Base-by-base conservation (phyloP, 106 monocot genomes). In the Dactylorhiza incarnata region DNA sequence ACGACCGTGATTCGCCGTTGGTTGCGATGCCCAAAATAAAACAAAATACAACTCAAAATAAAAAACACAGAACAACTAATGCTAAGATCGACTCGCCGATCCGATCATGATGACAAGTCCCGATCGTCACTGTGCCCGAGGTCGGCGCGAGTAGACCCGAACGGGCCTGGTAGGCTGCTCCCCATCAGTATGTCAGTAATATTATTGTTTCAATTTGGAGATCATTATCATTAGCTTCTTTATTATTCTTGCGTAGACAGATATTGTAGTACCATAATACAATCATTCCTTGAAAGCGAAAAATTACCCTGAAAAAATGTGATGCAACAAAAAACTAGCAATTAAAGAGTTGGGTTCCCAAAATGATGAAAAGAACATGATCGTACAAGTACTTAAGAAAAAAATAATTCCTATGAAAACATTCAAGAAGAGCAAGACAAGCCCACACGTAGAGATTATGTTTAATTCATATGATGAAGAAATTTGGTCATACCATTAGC, bases 401-500 rank as follows among this genome's bases (percentile, higher is more conserved):
- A 52, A 52, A 52, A 6, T 0, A 52, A 52, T 11, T 14, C 9
- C 12, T 52, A 14, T 11, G 51, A 52, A 11, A 11, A 52, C 14
- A 61, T n/a, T 15, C 7, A 61, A 20, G 19, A 17, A 62, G 66
- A 66, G 66, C 66, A 37, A 66, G 66, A 66, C 29, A 66, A 14
- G 2, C 26, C 12, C 3, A 3, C 66, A 1, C 24, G 24, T 26
- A 66, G 29, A 66, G n/a, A 37, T 37, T 20, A 66, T 66, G 29
- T 29, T 66, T 29, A 66, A 10, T 11, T 12, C 13, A 66, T 26
- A 3, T 23, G 26, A 25, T 11, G 12, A 10, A 14, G 29, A 66
- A 66, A 29, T 66, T 66, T 67, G 16, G 78, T 73, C 83, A 58
- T 92, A 95, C 95, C 89, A 72, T 71, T 37, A 94, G 82, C 63